A percentile compares a stretch with the other conserved stretches of the same genome.
phyloP scores from a whole-genome alignment of 2,329 filamentous ascomycete species.

The Purpureocillium lavendulum region DNA sequence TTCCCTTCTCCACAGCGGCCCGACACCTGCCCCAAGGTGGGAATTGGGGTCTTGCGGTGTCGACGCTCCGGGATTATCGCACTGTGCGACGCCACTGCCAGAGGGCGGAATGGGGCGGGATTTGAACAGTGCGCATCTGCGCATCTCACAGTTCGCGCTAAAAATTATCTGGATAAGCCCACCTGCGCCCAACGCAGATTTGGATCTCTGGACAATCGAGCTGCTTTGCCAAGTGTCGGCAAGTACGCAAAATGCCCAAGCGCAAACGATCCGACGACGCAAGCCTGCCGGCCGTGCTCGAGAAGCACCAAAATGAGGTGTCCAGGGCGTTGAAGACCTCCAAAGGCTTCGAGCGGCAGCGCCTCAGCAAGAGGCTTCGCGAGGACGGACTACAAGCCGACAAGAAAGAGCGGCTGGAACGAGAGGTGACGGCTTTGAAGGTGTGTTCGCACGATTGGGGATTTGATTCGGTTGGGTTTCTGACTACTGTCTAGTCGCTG shows the following conservation, averaged over 20 bases:
- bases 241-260: conserved; percentile 41
- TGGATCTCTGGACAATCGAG: too few relatives aligned
- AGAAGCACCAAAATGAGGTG: conserved; percentile 50
- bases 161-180: too few relatives aligned
- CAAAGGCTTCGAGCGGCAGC: conserved; percentile 72
- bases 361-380: conserved; percentile 52
- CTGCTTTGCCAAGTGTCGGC: neutral
- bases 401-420: conserved; percentile 52
- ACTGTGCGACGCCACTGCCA: too few relatives aligned
- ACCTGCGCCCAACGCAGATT: too few relatives aligned
- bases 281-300: conserved; percentile 40
- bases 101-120: too few relatives aligned
- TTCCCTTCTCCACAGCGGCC: neutral
- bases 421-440: conserved; percentile 49
- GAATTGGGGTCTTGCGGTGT: neutral
- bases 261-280: conserved; percentile 42
- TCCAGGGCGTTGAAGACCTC: conserved; percentile 61
- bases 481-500: conserved; percentile 32
- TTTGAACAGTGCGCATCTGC: too few relatives aligned
- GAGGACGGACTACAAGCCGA: conserved; percentile 36
- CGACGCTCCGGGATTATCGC: neutral
- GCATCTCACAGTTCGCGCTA: neutral
- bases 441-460: conserved; percentile 24
- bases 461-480: too few relatives aligned
- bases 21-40: neutral